Conservation (phyloP, 1,139 yeast genomes). For the Kodamaea arcana region DNA sequence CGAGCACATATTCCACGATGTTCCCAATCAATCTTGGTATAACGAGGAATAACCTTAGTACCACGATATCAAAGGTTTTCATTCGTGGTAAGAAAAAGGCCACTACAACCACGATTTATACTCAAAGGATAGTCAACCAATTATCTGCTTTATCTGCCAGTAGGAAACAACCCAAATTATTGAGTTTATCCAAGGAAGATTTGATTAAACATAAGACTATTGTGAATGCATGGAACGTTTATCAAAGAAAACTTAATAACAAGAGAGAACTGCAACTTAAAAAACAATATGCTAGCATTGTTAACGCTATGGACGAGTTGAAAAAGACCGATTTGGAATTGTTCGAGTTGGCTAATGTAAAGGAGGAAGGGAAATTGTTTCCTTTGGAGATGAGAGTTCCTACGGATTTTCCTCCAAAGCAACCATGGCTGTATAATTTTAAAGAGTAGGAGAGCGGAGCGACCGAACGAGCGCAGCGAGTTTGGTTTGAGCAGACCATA, state of each 20-base stretch:
- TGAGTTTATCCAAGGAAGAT: slow-evolving; percentile 78
- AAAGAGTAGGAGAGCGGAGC: not conserved
- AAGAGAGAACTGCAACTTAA: slow-evolving; percentile 46
- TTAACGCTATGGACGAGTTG: slow-evolving; percentile 72
- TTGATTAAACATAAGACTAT: slow-evolving; percentile 80
- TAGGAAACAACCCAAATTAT: slow-evolving; percentile 79
- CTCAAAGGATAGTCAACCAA: slow-evolving; percentile 68
- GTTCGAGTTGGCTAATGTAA: slow-evolving; percentile 47
- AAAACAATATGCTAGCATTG: slow-evolving; percentile 63
- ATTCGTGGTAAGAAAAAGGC: slow-evolving; percentile 34
- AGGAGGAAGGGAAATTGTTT: slow-evolving; percentile 50
- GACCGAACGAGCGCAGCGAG: not conserved
- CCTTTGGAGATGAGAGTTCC: slow-evolving; percentile 85
- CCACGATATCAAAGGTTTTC: slow-evolving; percentile 11
- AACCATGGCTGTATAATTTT: slow-evolving; percentile 74
- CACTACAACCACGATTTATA: slow-evolving; percentile 47
- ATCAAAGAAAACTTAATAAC: slow-evolving; percentile 47
- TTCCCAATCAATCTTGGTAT: slow-evolving; percentile 1
- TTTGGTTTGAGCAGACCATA: no score
- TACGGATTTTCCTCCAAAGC: slow-evolving; percentile 84
- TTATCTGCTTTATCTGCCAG: slow-evolving; percentile 82
- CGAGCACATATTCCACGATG: not conserved
- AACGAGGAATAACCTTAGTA: not conserved
- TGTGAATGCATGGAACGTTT: slow-evolving; percentile 75
- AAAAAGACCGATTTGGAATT: slow-evolving; percentile 44